phyloP scores from a whole-genome alignment of 2,329 filamentous ascomycete genomes.

The Fusarium sp. region DNA sequence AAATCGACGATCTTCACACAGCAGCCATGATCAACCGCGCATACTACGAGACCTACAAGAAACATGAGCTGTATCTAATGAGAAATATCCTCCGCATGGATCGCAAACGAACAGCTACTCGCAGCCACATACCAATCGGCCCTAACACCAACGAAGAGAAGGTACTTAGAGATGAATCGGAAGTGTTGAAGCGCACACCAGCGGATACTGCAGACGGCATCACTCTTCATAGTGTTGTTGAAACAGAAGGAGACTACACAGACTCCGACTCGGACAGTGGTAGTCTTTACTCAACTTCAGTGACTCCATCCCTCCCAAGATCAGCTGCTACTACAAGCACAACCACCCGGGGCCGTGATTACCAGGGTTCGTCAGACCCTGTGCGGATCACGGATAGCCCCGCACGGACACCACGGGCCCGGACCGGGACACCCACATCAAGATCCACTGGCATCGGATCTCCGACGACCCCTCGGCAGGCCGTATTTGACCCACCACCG shows the following conservation, averaged over 20 bases:
- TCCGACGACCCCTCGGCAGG: constrained; percentile 33
- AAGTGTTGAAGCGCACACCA: constrained; percentile 42
- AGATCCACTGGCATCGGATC: constrained; percentile 28
- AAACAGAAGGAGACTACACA: constrained; percentile 39
- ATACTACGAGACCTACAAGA: constrained; percentile 58
- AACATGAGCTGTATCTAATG: constrained; percentile 53
- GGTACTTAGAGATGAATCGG: constrained; percentile 45
- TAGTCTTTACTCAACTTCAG: constrained; percentile 34
- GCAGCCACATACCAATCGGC: constrained; percentile 34
- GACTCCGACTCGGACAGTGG: constrained; percentile 40
- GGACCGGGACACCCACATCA: constrained; percentile 32
- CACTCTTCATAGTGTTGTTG: constrained; percentile 44
- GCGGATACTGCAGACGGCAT: constrained; percentile 43
- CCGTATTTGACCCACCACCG: constrained; percentile 5
- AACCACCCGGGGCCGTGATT: constrained; percentile 13
- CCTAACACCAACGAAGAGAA: constrained; percentile 47
- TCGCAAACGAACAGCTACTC: constrained; percentile 28
- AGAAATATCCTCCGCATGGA: constrained; percentile 47
- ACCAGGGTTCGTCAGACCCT: constrained; percentile 25
- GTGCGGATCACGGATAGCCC: constrained; percentile 29
- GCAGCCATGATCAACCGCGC: constrained; percentile 53
- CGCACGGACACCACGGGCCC: constrained; percentile 26
- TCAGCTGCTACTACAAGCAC: constrained; percentile 23
- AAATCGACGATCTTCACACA: constrained; percentile 53
- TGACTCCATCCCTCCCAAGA: constrained; percentile 24